phyloP scores from a whole-genome alignment of 75 land plant species.

The Pinus taeda region DNA sequence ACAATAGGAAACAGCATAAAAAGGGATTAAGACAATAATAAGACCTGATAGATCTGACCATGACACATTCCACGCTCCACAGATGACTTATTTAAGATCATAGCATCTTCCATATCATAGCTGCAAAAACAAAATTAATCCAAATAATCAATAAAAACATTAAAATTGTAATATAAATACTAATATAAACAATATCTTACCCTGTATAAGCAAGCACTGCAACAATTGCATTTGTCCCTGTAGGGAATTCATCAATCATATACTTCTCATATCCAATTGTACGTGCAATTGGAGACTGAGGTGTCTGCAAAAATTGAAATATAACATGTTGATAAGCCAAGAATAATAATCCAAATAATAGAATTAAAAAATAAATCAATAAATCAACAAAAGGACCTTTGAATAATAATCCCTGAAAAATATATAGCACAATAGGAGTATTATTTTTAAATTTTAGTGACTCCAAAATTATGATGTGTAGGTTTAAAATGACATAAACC shows the following conservation, averaged over 20 bases:
- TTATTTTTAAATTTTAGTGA: neutral
- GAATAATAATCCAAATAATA: neutral
- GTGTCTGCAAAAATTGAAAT: conserved; percentile 56
- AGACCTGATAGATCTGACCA: conserved; percentile 91
- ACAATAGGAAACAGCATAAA: too few relatives aligned
- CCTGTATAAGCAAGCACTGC: conserved; percentile 98
- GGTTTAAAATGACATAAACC: neutral
- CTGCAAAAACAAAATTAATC: conserved; percentile 22
- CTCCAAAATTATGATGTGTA: neutral
- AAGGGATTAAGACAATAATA: neutral
- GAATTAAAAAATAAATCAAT: neutral
- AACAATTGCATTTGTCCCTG: conserved; percentile 99
- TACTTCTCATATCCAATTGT: conserved; percentile 70
- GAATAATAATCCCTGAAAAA: neutral
- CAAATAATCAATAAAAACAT: neutral
- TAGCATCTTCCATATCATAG: conserved; percentile 99
- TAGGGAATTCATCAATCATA: conserved; percentile 86
- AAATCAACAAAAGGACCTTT: neutral
- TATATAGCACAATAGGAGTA: neutral
- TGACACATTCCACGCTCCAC: conserved; percentile 91
- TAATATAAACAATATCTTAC: conserved; percentile 25
- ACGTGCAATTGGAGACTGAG: conserved; percentile 89
- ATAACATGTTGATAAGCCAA: neutral
- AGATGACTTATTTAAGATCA: conserved; percentile 97
- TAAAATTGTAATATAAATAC: conserved; percentile 5